Evolutionary conservation across 352 stramenopile species (phyloP), one percentile per base, ranked within the genome.

Genomic region (Globisporangium uncinulatum): DNA sequence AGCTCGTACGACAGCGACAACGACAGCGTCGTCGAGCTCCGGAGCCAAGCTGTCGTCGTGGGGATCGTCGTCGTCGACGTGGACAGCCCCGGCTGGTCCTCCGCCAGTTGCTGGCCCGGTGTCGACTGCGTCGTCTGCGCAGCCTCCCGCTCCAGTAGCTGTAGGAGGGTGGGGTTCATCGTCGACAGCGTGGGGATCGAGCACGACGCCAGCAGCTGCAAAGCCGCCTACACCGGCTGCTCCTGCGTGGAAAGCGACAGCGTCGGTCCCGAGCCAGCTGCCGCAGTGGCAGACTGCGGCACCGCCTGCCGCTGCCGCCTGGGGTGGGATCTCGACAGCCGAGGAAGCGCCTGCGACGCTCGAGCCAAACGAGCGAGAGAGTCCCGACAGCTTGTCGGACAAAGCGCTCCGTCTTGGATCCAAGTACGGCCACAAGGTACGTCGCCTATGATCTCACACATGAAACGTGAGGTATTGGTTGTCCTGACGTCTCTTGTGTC

Each of bases 391-490:
- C 49, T 56, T 88, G 51, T 88, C 78, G 9, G 74, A 83, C 20
- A 88, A 88, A 48, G 78, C 78, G 11, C 75, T 78, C 47, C 78
- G 79, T 17, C 77, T 93, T 7, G 73, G 79, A 13, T 72, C 74
- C 11, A 81, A 76, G 45, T 86, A 91, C 54, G 79, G 79, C 0
- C 76, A 93, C 68, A 93, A 92, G 63, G 73, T 82, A 53, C 10
- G 49, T 53, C 15, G 24, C 20, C 24, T 1, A 29, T 29, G 24
- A 4, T 29, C 24, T 4, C 24, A 1, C 24, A 29, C 24, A 29
- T 29, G 24, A 29, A 29, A 29, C 24, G 24, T 29, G 24, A 29
- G 24, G 24, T 29, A 4, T 29, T 4, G 24, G 24, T 29, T 29
- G 24, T 29, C 21, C 15, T 15, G 24, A 19, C 36, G 56, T 6